A percentile compares a stretch with the other conserved stretches of the same genome.
Evolutionary conservation across 768 basidiomycete species (phyloP).

Genomic region (Rhodotorula diobovata): DNA sequence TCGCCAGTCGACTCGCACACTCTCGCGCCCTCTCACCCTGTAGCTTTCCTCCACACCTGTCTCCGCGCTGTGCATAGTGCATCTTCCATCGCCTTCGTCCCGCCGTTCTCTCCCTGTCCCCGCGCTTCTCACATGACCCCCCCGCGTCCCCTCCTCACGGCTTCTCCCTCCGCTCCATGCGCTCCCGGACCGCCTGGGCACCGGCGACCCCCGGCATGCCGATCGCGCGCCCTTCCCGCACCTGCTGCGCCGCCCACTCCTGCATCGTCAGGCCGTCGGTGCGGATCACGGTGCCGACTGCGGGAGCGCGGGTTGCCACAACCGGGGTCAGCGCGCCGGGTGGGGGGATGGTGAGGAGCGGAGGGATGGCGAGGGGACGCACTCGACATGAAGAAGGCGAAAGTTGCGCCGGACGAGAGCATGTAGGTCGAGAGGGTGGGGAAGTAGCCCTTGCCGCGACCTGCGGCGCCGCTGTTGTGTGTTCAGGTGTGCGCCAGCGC

Average conservation of each 20-base stretch:
- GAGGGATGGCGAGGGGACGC: slow-evolving; percentile 54
- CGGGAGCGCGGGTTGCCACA: background rate
- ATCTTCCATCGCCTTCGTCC: no score
- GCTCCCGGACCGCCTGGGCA: background rate
- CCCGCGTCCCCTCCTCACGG: background rate
- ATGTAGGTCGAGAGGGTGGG: slow-evolving; percentile 96
- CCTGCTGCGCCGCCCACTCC: slow-evolving; percentile 36
- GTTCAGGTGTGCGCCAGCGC: background rate
- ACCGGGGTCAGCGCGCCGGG: background rate
- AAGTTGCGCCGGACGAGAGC: slow-evolving; percentile 95
- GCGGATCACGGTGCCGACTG: slow-evolving; percentile 38
- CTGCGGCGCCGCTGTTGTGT: slow-evolving; percentile 68
- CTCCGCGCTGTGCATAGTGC: background rate
- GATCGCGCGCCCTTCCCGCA: slow-evolving; percentile 14
- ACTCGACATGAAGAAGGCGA: slow-evolving; percentile 93
- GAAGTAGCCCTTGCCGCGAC: slow-evolving; percentile 72
- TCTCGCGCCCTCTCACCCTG: background rate
- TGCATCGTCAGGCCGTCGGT: slow-evolving; percentile 39
- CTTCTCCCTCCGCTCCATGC: background rate
- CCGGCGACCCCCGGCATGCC: slow-evolving; percentile 3
- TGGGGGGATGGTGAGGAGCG: background rate
- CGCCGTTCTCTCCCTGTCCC: no score
- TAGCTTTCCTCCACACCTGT: background rate
- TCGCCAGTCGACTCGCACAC: no score
- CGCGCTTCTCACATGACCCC: no score